Evolutionary conservation across 176 grass and related monocot species (phyloP).

Genomic region (Zizania latifolia): DNA sequence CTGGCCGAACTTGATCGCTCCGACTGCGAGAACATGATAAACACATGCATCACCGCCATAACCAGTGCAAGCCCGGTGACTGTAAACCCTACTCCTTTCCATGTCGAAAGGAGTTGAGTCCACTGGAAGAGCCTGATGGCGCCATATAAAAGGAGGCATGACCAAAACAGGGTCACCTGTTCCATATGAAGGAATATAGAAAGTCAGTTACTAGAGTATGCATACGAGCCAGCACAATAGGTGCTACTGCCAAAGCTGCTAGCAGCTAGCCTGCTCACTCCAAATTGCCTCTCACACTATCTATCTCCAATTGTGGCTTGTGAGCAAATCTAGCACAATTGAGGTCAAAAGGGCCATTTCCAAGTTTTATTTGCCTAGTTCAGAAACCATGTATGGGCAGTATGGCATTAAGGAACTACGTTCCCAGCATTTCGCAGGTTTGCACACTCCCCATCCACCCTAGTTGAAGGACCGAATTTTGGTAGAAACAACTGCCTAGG

Average conservation of each 20-base stretch:
- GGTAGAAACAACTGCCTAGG: too few species aligned
- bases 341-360: neutral
- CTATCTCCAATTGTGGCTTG: neutral
- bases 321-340: neutral
- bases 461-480: neutral
- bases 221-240: neutral
- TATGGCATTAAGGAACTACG: neutral
- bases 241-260: neutral
- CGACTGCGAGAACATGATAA: conserved; percentile 58
- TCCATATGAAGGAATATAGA: neutral
- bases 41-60: conserved; percentile 54
- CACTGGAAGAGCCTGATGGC: conserved; percentile 61
- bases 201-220: neutral
- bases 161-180: conserved; percentile 73
- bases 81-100: conserved; percentile 53
- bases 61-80: conserved; percentile 41
- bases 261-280: neutral
- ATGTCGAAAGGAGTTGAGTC: conserved; percentile 55
- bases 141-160: conserved; percentile 49
- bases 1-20: conserved; percentile 57
- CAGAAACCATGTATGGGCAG: neutral
- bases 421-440: neutral
- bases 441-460: neutral
- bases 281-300: neutral
- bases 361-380: neutral